Conservation (phyloP, 2,329 filamentous ascomycete species). For the Fusarium illudens region DNA sequence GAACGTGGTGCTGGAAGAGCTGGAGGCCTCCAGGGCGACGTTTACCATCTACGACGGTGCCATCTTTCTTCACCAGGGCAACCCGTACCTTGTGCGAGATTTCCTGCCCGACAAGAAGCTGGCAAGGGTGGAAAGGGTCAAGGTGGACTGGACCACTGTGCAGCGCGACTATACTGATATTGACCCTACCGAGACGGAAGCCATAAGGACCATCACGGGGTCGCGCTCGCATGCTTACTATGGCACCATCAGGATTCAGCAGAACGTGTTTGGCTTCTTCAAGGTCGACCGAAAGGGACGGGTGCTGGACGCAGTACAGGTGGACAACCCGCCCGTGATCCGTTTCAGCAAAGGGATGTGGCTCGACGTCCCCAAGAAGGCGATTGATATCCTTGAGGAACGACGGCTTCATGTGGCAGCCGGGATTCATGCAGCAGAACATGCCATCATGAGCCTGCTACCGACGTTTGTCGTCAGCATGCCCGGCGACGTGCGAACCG, state of each 20-base stretch:
- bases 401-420: constrained; percentile 82
- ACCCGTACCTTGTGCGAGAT: constrained; percentile 89
- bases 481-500: constrained; percentile 91
- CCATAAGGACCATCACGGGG: constrained; percentile 74
- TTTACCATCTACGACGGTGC: constrained; percentile 97
- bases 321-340: constrained; percentile 92
- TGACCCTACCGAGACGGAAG: constrained; percentile 91
- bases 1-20: constrained; percentile 89
- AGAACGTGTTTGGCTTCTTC: constrained; percentile 95
- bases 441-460: constrained; percentile 85
- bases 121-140: constrained; percentile 86
- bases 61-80: constrained; percentile 97
- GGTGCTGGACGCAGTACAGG: constrained; percentile 89
- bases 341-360: constrained; percentile 90
- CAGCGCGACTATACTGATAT: constrained; percentile 95
- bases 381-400: constrained; percentile 79
- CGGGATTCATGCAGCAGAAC: constrained; percentile 93
- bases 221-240: constrained; percentile 80
- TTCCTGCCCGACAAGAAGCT: constrained; percentile 82
- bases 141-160: constrained; percentile 93
- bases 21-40: constrained; percentile 94
- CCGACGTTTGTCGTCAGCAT: constrained; percentile 91
- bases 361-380: constrained; percentile 85
- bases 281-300: constrained; percentile 88
- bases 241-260: constrained; percentile 84